Evolutionary conservation across 2,329 filamentous ascomycete genomes (phyloP), one percentile per base, ranked within the genome.

Genomic region (Talaromyces sp.): DNA sequence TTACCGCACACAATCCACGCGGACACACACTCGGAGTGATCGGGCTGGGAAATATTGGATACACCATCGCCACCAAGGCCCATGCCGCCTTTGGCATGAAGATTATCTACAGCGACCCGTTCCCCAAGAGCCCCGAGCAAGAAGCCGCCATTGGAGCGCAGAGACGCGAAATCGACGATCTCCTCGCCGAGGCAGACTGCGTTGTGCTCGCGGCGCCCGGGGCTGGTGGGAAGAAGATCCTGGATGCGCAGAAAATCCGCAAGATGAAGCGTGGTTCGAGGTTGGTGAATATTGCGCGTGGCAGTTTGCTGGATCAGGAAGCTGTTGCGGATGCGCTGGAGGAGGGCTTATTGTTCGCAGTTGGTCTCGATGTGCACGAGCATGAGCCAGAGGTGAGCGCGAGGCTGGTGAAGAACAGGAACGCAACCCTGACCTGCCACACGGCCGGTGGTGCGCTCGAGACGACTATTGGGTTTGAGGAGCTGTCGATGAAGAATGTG

Each of bases 381-480:
- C 15, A 55, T 8, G 53, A 55, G 28, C 53, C 53, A 1, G 53
- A 39, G 13, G 27, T 55, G 1, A 39, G 36, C 36, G 67, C 67
- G 19, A 71, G 70, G 57, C 65, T 82, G 61, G 73, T 75, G 7
- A 51, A 62, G 36, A 76, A 77, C 67, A 70, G 71, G 1, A 79
- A 79, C 66, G 79, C 81, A 1, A 77, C 78, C 61, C 65, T 81
- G 25, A 72, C 79, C 42, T 75, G 75, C 39, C 80, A 81, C 70
- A 78, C 78, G 49, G 80, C 77, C 1, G 80, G 80, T 2, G 76
- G 79, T 17, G 77, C 76, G 42, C 71, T 81, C 17, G 78, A 79
- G 62, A 79, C 78, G n/a, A 76, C 80, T 65, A 67, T 80, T 53
- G 76, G 76, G 56, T 81, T 81, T 68, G 80, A 82, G 70, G 33